Base-by-base conservation (phyloP, 495 filamentous ascomycete genomes). In the Daldinia grandis region DNA sequence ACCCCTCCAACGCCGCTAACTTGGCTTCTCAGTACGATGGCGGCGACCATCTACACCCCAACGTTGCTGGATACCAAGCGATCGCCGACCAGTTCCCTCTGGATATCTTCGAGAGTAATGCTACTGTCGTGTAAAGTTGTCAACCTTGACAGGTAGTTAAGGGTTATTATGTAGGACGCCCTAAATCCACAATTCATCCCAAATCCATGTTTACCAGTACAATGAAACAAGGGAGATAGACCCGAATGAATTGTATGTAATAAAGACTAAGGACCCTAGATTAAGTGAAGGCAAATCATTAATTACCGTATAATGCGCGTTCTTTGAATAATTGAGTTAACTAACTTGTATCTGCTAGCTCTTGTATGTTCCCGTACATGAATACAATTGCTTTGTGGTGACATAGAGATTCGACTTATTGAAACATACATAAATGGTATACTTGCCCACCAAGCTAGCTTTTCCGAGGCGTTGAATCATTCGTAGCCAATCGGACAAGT, bases 21-120 rank as follows among this genome's bases (percentile, higher is more conserved):
- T 66, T 92, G 67, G 79, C 78, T 40, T 71, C 51, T 17, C 67
- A 83, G 73, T 91, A 82, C 74, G 86, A 93, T 66, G 86, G 88
- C 3, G 91, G 91, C 0, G 91, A 92, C 78, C 87, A 87, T 73
- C 75, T 93, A 72, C 90, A 93, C 81, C 89, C 89, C 0, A 92
- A 89, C 78, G 84, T 81, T n/a, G 81, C 76, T 7, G 90, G 87
- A 0, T 93, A 87, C 76, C 81, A 89, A 72, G 84, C 82, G 0
- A 82, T 93, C 72, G 90, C 89, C 4, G 81, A 87, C 72, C 75
- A 78, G 35, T 89, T 92, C 67, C 87, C 87, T 4, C 66, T 92
- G 65, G 81, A 81, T 8, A 71, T 92, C 10, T 88, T 91, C 42
- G 73, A 74, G 38, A 58, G 17, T 4, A 74, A 64, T 68, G 40